Percentiles rank a stretch among this genome's conserved stretches.
Evolutionary conservation across 139 green algal species (phyloP).

Genomic region (Picochlorum sp.): DNA sequence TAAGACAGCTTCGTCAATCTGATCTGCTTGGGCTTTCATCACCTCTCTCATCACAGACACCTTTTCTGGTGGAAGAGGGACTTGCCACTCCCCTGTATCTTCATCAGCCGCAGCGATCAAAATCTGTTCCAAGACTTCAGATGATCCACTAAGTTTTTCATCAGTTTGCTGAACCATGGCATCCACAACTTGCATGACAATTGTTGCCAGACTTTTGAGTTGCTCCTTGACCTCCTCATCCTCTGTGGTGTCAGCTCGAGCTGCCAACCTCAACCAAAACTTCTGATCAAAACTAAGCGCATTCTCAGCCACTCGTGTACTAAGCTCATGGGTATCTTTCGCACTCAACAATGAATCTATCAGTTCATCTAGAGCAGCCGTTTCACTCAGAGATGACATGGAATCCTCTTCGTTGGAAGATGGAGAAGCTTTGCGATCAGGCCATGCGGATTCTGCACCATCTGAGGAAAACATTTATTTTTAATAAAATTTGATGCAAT

Average conservation of each 20-base stretch:
- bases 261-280: conserved; percentile 86
- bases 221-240: conserved; percentile 42
- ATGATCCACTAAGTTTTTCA: conserved; percentile 56
- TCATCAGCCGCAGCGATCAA: conserved; percentile 69
- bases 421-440: not conserved
- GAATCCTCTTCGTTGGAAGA: not conserved
- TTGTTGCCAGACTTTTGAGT: conserved; percentile 28
- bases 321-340: conserved; percentile 58
- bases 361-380: conserved; percentile 55
- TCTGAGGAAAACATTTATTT: not conserved
- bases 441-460: too few relatives aligned
- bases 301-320: conserved; percentile 73
- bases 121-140: conserved; percentile 59
- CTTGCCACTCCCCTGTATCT: conserved; percentile 70
- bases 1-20: conserved; percentile 66
- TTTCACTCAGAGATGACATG: conserved; percentile 6
- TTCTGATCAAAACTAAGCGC: conserved; percentile 75
- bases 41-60: conserved; percentile 36
- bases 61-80: conserved; percentile 61
- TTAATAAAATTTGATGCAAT: not conserved
- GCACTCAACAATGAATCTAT: conserved; percentile 64
- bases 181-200: conserved; percentile 79
- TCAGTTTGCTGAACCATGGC: conserved; percentile 64
- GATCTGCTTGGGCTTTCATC: conserved; percentile 7
- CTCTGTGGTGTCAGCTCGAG: conserved; percentile 55